Conservation (phyloP, 1,284 basidiomycete species). For the Sanghuangporus sanghuang region DNA sequence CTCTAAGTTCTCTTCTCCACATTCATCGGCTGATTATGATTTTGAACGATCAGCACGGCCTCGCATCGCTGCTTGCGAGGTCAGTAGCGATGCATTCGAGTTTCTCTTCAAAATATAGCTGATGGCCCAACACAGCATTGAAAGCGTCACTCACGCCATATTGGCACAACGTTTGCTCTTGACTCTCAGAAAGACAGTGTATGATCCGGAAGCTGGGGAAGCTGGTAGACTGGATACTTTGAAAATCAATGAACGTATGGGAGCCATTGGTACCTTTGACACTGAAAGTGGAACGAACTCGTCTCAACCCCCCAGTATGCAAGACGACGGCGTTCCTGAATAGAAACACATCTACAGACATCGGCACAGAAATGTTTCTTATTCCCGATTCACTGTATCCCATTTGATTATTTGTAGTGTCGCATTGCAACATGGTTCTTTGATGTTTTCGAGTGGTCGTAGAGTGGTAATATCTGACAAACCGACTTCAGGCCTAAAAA, state of each 20-base stretch:
- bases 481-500: no score
- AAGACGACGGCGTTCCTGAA: not conserved
- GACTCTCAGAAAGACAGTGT: not conserved
- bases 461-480: no score
- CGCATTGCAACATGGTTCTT: not conserved
- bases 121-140: not conserved
- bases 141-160: constrained; percentile 3
- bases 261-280: not conserved
- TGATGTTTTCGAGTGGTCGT: no score
- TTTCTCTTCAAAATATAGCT: not conserved
- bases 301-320: not conserved
- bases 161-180: constrained; percentile 3
- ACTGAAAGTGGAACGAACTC: not conserved
- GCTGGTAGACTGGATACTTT: not conserved
- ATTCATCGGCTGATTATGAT: not conserved
- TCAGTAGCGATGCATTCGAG: not conserved
- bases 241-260: not conserved
- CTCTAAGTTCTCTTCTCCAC: not conserved
- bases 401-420: not conserved
- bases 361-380: not conserved
- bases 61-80: not conserved
- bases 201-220: not conserved
- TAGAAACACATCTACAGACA: not conserved
- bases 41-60: not conserved
- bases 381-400: not conserved